Base-by-base conservation (phyloP, 176 grass and related monocot genomes). In the Luzula sylvatica region DNA sequence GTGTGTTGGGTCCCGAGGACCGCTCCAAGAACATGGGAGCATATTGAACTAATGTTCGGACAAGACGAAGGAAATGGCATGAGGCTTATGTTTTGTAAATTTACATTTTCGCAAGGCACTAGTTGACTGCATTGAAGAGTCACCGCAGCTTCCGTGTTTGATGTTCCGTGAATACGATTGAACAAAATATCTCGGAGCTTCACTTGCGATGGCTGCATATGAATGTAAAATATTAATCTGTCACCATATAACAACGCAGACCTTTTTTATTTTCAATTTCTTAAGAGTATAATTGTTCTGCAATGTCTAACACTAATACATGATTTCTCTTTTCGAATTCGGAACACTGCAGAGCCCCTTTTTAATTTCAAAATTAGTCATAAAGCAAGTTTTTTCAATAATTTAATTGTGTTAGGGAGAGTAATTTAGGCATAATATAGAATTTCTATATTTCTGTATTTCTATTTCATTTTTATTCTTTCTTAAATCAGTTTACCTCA, bases 181-280 rank as follows among this genome's bases (percentile, higher is more conserved):
- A 56, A 77, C 14, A 5, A 15, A 22, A 77, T 61, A 27, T 77
- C 40, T 0, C 15, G 22, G 11, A 77, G 43, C 55, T 70, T 70
- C 46, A 77, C 74, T 35, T 26, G 47, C 9, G 74, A 77, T 11
- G 74, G 74, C 74, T 77, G 47, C 57, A 57, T 12, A 15, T 18
- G 25, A n/a, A n/a, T n/a, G n/a, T 35, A 9, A 35, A 35, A 35
- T 9, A 35, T 35, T 1, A 35, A 35, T 35, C n/a, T n/a, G n/a
- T n/a, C n/a, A n/a, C n/a, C n/a, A n/a, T n/a, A n/a, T n/a, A n/a
- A n/a, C n/a, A n/a, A n/a, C n/a, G n/a, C n/a, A n/a, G n/a, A n/a
- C n/a, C n/a, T n/a, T n/a, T n/a, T n/a, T n/a, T n/a, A n/a, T n/a
- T n/a, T n/a, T n/a, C n/a, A n/a, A n/a, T n/a, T n/a, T n/a, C n/a